Evolutionary conservation across 768 basidiomycete species (phyloP).

Genomic region (Mycena pura): DNA sequence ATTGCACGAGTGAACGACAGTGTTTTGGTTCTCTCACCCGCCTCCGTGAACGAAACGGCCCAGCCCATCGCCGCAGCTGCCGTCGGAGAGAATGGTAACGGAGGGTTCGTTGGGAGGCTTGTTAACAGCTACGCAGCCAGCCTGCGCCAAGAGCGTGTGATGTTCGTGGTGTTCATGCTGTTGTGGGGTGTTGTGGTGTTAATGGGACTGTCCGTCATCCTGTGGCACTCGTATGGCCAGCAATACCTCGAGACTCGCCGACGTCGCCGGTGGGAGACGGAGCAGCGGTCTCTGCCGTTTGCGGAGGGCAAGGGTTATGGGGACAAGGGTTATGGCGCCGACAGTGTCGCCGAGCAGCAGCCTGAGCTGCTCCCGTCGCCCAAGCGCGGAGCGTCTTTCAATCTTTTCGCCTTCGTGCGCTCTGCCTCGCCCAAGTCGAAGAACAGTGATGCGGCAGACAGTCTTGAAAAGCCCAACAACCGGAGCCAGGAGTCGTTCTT

Average conservation of each 20-base stretch:
- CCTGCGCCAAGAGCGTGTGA: conserved; percentile 81
- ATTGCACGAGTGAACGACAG: conserved; percentile 80
- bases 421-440: conserved; percentile 12
- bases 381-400: conserved; percentile 19
- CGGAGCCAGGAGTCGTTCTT: conserved; percentile 25
- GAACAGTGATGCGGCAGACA: conserved; percentile 1
- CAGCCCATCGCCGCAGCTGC: conserved; percentile 86
- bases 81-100: conserved; percentile 60
- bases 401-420: conserved; percentile 16
- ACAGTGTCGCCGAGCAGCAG: conserved; percentile 3
- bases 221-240: conserved; percentile 74
- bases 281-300: conserved; percentile 46
- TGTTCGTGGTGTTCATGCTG: conserved; percentile 83
- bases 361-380: conserved; percentile 11
- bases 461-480: conserved; percentile 15
- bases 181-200: conserved; percentile 86
- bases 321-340: conserved; percentile 40
- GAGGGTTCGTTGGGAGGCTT: conserved; percentile 74
- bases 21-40: conserved; percentile 78
- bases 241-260: conserved; percentile 52
- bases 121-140: conserved; percentile 75
- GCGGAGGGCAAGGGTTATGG: conserved; percentile 49
- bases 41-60: conserved; percentile 74
- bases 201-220: conserved; percentile 73
- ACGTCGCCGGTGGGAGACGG: conserved; percentile 56